Evolutionary conservation across 2,329 filamentous ascomycete species (phyloP).

Genomic region (Orbilia javanica): DNA sequence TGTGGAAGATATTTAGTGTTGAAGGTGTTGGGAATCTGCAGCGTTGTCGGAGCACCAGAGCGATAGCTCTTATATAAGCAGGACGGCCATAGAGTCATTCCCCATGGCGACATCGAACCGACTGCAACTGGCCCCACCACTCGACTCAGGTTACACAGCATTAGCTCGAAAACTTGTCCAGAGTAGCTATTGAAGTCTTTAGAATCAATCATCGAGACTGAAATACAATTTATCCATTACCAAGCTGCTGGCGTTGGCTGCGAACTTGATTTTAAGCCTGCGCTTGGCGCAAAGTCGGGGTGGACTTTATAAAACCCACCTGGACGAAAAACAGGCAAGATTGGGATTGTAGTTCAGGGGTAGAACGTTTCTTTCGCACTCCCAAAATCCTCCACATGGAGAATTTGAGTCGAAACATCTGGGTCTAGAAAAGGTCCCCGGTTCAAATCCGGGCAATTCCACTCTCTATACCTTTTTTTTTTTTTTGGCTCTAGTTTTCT

Average conservation of each 20-base stretch:
- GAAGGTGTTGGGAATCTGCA: slow-evolving; percentile 55
- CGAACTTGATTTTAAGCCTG: too few species aligned
- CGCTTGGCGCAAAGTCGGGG: background rate
- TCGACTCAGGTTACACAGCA: background rate
- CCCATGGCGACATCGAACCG: background rate
- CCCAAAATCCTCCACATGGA: slow-evolving; percentile 6
- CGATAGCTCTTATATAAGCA: slow-evolving; percentile 32
- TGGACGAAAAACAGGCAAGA: background rate
- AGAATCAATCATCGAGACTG: background rate
- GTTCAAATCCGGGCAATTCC: slow-evolving; percentile 58
- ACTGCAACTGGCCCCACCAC: background rate
- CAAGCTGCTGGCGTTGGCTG: too few species aligned
- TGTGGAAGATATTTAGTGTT: slow-evolving; percentile 32
- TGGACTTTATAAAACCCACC: background rate
- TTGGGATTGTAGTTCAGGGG: slow-evolving; percentile 59
- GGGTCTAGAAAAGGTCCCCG: slow-evolving; percentile 56
- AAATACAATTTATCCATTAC: too few species aligned
- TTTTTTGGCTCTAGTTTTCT: slow-evolving; percentile 12
- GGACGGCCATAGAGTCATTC: background rate
- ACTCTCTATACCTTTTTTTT: slow-evolving; percentile 25
- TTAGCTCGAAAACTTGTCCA: background rate
- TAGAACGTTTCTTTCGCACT: slow-evolving; percentile 59
- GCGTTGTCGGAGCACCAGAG: slow-evolving; percentile 32
- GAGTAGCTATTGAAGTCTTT: too few species aligned
- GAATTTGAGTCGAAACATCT: slow-evolving; percentile 49